Base-by-base conservation (phyloP, 75 land plant genomes). In the Larix kaempferi region DNA sequence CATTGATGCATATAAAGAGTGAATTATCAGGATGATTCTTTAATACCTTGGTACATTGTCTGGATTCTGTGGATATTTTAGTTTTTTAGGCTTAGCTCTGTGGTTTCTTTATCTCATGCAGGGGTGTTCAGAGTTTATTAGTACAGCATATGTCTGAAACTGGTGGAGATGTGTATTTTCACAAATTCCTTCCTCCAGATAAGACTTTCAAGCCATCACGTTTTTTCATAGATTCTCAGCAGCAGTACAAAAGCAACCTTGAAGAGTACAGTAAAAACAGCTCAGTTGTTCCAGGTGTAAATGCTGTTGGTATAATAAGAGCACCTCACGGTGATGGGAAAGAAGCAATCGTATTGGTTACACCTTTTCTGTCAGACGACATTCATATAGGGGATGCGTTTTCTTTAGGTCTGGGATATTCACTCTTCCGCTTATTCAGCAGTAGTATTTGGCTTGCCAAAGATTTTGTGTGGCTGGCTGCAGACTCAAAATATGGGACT, bases 291-390 rank as follows among this genome's bases (percentile, higher is more conserved):
- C 54, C 55, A 72, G 97, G 90, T 27, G 65, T 96, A 21, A 96
- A 89, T 79, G 78, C 89, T 62, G 88, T 92, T 84, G 99, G 99
- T 29, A 88, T 94, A 65, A 77, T 92, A 66, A 90, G 96, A 87
- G 99, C 99, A 77, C 94, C 94, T 11, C 88, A 81, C 65, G 92
- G 93, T 58, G 99, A 94, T 84, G 99, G 99, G 59, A 94, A 94
- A 82, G 99, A 96, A 85, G 86, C 93, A 44, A 92, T 96, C 65
- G 93, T 96, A n/a, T 64, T 96, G 80, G 99, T 94, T 55, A 94
- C 97, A 26, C 94, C 99, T 65, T 96, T 90, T 76, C 84, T 83
- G 78, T 56, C 92, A 33, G 77, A 73, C n/a, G 76, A 77, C 16
- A 78, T 84, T 57, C 65, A 76, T 17, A 26, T 58, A n/a, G 80